Evolutionary conservation across 2,329 filamentous ascomycete species (phyloP), one percentile per base, ranked within the genome.

Genomic region (Neoscytalidium dimidiatum): DNA sequence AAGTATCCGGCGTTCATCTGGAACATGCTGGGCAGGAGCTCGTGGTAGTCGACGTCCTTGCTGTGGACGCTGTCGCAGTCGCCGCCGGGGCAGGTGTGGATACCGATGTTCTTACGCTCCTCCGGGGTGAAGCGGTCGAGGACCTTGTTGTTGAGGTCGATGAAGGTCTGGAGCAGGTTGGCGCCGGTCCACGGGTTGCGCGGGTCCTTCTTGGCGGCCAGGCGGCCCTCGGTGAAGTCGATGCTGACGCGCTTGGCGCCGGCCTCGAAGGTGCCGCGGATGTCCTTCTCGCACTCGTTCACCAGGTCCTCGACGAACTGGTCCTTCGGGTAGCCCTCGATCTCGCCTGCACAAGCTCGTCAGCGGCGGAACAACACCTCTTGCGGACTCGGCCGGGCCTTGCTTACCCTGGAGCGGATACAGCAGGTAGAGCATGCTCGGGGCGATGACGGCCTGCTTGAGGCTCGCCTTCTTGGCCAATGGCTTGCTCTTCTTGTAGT

Each of bases 1-100:
- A 76, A 76, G 66, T 76, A 76, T 6, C 74, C 74, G 2, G 74
- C 74, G 56, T 76, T 74, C 65, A 76, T 74, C 61, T 71, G 68
- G 66, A 76, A 76, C 62, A 76, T 66, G 65, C 66, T 70, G 9
- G 74, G 74, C 19, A 76, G 61, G 21, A 76, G 70, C 23, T 70
- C 68, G 28, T 70, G 66, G 57, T 76, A 76, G 53, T 72, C 68
- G 26, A 76, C 74, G 23, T 76, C 74, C 49, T 67, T 66, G 46
- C 69, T 72, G 56, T 75, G 74, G 31, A 75, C 74, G 9, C 68
- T 71, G 65, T 76, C 74, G 64, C 74, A 76, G 60, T 76, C 74
- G 28, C 74, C 74, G 33, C 74, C 74, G 17, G 74, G 74, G 51
- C 74, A 76, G 13, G 74, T 76, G 66, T 76, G 74, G 51, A 76